phyloP scores from a whole-genome alignment of 768 basidiomycete species.

The Dioszegia aurantiaca region DNA sequence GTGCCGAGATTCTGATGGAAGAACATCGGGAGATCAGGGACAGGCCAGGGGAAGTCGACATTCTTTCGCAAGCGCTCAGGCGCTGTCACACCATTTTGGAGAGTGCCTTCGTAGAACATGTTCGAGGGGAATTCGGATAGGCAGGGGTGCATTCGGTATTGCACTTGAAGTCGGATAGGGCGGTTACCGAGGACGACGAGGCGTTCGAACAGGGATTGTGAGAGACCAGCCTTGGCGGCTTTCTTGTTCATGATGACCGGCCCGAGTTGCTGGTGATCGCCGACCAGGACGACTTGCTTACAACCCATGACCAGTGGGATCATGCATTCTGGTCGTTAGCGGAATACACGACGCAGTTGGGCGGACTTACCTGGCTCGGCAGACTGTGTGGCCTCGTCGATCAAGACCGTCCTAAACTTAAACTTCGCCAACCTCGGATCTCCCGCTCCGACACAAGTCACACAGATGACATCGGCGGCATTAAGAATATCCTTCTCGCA shows the following conservation, averaged over 20 bases:
- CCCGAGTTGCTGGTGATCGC: constrained; percentile 93
- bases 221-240: constrained; percentile 95
- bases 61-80: constrained; percentile 96
- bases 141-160: constrained; percentile 99
- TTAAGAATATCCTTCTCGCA: constrained; percentile 96
- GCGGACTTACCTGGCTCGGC: constrained; percentile 82
- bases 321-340: constrained; percentile 79
- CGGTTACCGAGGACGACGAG: constrained; percentile 91
- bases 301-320: constrained; percentile 97
- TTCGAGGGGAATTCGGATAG: constrained; percentile 98
- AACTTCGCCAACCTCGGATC: constrained; percentile 93
- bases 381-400: constrained; percentile 97
- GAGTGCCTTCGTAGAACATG: constrained; percentile 99
- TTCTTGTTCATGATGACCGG: constrained; percentile 99
- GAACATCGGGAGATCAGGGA: constrained; percentile 97
- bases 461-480: constrained; percentile 96
- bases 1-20: constrained; percentile 99
- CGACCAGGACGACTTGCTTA: constrained; percentile 96
- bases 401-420: constrained; percentile 97
- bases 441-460: constrained; percentile 95
- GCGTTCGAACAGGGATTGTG: constrained; percentile 96
- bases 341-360: too few relatives aligned
- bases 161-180: constrained; percentile 96
- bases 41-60: constrained; percentile 98
- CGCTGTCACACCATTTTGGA: constrained; percentile 98